Base-by-base conservation (phyloP, 345 rosid species). In the Citrus sp. region DNA sequence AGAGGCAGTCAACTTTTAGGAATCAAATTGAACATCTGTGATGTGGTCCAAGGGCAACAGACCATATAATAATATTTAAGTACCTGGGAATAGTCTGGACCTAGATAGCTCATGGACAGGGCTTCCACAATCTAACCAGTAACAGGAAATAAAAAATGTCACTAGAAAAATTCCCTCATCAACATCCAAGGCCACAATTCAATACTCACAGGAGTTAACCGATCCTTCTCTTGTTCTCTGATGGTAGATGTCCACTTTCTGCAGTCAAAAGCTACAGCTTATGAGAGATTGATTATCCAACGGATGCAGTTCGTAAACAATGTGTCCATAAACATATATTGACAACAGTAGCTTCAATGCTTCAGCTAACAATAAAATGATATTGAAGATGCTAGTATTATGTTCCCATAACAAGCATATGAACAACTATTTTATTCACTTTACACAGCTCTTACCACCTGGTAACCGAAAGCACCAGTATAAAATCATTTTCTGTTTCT, bases 31-130 rank as follows among this genome's bases (percentile, higher is more conserved):
- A 79, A 51, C 58, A 55, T 56, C 27, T 78, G 55, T 25, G 42
- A 40, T 78, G 34, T 30, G 42, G 69, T 59, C 58, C 56, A 61
- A 61, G 38, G 70, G 32, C 6, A 72, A 58, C 30, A 54, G 66
- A 74, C n/a, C 73, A 70, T 60, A 34, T 22, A 56, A 46, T 65
- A 74, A 37, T 76, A 79, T 42, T 67, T 55, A 64, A 78, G 54
- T 64, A 96, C 99, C 97, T 87, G 94, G 83, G 98, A 84, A 84
- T 89, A 96, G 82, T 94, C 98, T 62, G 97, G 94, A 83, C 98
- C 98, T 81, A 94, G 77, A 79, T 92, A 96, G 86, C 94, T 92
- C 22, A 87, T 82, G 78, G 87, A 86, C 40, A 92, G 83, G 42
- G 90, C 94, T 86, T 96, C 98, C 12, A 96, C 95, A 58, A 94